phyloP scores from a whole-genome alignment of 2,329 filamentous ascomycete species.

The Thelonectria blattea region DNA sequence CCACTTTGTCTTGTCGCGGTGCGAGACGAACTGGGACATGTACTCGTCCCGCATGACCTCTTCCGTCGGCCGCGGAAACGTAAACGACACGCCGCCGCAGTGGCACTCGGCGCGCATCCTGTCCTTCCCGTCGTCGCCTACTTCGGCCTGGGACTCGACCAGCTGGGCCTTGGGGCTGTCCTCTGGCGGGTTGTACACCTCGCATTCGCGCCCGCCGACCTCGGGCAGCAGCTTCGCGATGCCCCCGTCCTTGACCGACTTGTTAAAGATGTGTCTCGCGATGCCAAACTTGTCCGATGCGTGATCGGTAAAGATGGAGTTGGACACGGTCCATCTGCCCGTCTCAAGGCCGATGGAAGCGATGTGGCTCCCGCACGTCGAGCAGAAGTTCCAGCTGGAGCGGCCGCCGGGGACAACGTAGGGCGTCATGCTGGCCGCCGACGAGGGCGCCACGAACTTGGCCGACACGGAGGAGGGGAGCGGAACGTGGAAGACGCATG shows the following conservation, averaged over 20 bases:
- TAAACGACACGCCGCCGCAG: conserved; percentile 56
- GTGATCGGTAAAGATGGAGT: conserved; percentile 49
- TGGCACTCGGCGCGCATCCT: conserved; percentile 52
- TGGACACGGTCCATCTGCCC: conserved; percentile 47
- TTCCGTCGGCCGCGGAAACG: conserved; percentile 47
- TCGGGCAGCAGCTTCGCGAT: conserved; percentile 45
- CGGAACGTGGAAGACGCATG: conserved; percentile 49
- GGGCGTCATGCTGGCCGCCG: conserved; percentile 43
- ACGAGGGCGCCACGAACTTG: conserved; percentile 49
- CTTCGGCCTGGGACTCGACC: conserved; percentile 38
- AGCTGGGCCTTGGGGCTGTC: conserved; percentile 37
- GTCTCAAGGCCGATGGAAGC: conserved; percentile 43
- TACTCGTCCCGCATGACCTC: conserved; percentile 40
- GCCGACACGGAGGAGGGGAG: conserved; percentile 45
- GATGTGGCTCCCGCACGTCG: conserved; percentile 54
- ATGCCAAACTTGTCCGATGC: conserved; percentile 45
- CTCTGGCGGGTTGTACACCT: conserved; percentile 45
- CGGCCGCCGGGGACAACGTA: conserved; percentile 42
- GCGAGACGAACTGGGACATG: conserved; percentile 44
- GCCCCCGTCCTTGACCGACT: conserved; percentile 46
- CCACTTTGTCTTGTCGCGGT: conserved; percentile 50
- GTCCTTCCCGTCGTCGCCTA: conserved; percentile 45
- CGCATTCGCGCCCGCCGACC: conserved; percentile 40
- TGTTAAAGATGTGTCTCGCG: conserved; percentile 44
- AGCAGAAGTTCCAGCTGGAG: conserved; percentile 52